Conservation (phyloP, 2,329 filamentous ascomycete genomes). For the Thelonectria rubi region DNA sequence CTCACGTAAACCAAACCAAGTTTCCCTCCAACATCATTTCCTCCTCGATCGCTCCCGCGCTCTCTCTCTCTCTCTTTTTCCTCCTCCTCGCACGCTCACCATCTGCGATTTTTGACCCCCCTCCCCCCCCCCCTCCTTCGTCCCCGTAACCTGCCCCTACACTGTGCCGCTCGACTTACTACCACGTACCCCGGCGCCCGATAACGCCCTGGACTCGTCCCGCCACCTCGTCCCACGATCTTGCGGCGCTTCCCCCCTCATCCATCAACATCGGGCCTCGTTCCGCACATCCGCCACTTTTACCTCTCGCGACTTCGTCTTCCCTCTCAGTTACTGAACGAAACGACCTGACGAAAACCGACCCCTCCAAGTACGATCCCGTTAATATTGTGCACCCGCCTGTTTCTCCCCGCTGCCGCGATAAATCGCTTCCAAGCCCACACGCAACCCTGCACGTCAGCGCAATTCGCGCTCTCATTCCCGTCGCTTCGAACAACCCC, state of each 20-base stretch:
- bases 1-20: not conserved
- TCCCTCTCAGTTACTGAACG: constrained; percentile 17
- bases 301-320: constrained; percentile 23
- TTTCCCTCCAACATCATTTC: constrained; percentile 19
- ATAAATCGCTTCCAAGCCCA: constrained; percentile 21
- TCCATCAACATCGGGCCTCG: constrained; percentile 18
- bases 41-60: no score
- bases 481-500: constrained; percentile 25
- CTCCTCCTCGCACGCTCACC: not conserved
- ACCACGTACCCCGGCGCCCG: constrained; percentile 21
- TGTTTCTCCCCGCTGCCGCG: constrained; percentile 19
- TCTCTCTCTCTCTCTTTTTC: constrained; percentile 26
- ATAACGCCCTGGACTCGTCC: constrained; percentile 24
- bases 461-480: constrained; percentile 41
- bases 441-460: constrained; percentile 28
- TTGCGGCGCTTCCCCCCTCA: constrained; percentile 35
- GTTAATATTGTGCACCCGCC: constrained; percentile 3
- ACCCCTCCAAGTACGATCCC: constrained; percentile 9
- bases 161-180: constrained; percentile 4
- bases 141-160: not conserved
- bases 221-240: constrained; percentile 32
- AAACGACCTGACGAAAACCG: constrained; percentile 21
- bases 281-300: constrained; percentile 31
- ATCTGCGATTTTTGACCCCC: no score
- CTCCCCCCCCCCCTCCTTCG: constrained; percentile 10